Evolutionary conservation across 805 yeast genomes (phyloP), one percentile per base, ranked within the genome.

Genomic region (Kazachstania taianensis): DNA sequence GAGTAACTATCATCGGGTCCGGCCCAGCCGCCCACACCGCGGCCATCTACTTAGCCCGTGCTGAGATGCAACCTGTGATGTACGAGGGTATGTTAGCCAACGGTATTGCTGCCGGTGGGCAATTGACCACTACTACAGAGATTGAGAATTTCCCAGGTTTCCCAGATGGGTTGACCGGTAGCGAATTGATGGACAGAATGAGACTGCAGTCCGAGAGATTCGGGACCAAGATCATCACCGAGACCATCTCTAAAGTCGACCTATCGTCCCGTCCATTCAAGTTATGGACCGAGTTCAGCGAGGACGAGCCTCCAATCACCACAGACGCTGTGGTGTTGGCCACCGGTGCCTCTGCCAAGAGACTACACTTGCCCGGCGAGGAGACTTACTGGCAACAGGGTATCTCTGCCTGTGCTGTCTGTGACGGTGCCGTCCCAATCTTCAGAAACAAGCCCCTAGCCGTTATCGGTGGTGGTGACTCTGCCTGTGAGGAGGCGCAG

Each of bases 21-120:
- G 98, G 98, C 51, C 98, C 98, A 39, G 98, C 98, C 39, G 98
- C 96, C 38, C 96, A 92, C 72, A 92, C 98, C 30, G 98, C 98
- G 35, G 98, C 98, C 46, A 84, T 92, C 61, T 92, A 92, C 63
- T 70, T 92, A 37, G 80, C 97, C 20, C 80, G 98, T 64, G 98
- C 98, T 29, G 98, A 92, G 70, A 75, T 86, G 57, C 78, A 81
- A 63, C 96, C 98, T 17, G 78, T 82, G 20, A 63, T 92, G 50
- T 92, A 86, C 65, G 98, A 92, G 67, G 98, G 98, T 54, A 70
- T 89, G 81, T 52, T 67, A 40, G 98, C 98, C 46, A 92, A 92
- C 63, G 98, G 98, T 50, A 73, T 89, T 50, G 98, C 98, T 36
- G 96, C 98, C 19, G 98, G 98, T 53, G 98, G 98, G 42, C 99